A percentile compares a stretch with the other conserved stretches of the same genome.
Conservation (phyloP, 2,329 filamentous ascomycete genomes). For the Cercospora janseana region DNA sequence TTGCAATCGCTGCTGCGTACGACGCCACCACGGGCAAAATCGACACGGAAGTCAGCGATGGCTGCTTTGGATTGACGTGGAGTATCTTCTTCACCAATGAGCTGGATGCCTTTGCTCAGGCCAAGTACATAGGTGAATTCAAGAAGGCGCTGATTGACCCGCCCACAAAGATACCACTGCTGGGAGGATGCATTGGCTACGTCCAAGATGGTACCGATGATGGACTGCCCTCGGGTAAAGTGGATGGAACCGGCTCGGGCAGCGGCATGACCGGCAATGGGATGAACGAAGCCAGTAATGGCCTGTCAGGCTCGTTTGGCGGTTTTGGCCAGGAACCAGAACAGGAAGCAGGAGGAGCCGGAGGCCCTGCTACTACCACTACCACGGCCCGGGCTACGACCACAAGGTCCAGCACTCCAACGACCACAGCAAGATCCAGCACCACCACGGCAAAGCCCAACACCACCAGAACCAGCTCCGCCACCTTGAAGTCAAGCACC, state of each 20-base stretch:
- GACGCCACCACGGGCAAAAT: slow-evolving; percentile 1
- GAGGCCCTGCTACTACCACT: not conserved
- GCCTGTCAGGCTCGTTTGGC: not conserved
- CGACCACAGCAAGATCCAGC: not conserved
- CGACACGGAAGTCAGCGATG: slow-evolving; percentile 11
- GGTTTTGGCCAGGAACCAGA: not conserved
- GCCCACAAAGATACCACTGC: slow-evolving; percentile 5
- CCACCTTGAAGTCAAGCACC: too few relatives aligned
- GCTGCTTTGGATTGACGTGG: slow-evolving; percentile 15
- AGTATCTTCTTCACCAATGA: slow-evolving; percentile 11
- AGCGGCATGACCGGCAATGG: not conserved
- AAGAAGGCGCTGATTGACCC: not conserved
- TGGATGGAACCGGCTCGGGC: not conserved
- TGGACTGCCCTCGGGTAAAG: not conserved
- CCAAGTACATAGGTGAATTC: not conserved
- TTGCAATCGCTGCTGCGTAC: slow-evolving; percentile 7
- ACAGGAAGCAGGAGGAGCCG: not conserved
- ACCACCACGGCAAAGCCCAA: not conserved
- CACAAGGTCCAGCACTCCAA: not conserved
- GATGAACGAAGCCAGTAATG: not conserved
- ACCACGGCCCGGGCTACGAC: not conserved
- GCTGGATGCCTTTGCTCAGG: slow-evolving; percentile 1
- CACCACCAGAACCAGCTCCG: not conserved
- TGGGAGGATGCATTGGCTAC: slow-evolving; percentile 14
- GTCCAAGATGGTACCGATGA: slow-evolving; percentile 9